Percentiles rank a stretch among this genome's conserved stretches.
These are phyloP conservation scores for Ochromonas danica DNA, from an alignment of 108 stramenopile species.

Conservation along the genomic window DNA sequence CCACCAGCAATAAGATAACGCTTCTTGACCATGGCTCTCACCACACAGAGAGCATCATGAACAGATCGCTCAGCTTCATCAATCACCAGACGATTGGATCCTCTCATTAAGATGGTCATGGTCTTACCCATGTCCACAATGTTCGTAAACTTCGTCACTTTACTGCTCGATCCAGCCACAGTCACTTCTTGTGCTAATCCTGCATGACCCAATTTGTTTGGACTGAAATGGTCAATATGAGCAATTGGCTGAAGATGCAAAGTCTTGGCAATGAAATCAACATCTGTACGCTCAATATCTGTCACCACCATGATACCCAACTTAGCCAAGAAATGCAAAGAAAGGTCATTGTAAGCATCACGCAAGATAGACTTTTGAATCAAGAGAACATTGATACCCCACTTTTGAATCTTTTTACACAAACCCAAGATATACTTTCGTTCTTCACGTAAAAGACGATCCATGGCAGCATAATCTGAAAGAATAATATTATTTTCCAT, in stretches of 20 bases:
- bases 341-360: constrained; percentile 98
- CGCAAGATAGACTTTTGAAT: constrained; percentile 96
- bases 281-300: constrained; percentile 89
- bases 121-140: constrained; percentile 80
- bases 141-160: constrained; percentile 95
- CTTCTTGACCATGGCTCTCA: constrained; percentile 91
- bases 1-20: constrained; percentile 94
- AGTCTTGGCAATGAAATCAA: constrained; percentile 92
- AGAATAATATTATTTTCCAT: constrained; percentile 99
- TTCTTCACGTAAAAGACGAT: constrained; percentile 95
- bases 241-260: constrained; percentile 89
- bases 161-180: constrained; percentile 81
- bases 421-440: constrained; percentile 88
- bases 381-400: constrained; percentile 92
- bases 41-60: constrained; percentile 99
- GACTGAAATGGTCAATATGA: constrained; percentile 82
- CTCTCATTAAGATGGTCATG: constrained; percentile 89
- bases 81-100: constrained; percentile 93
- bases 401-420: constrained; percentile 97
- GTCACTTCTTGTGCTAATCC: constrained; percentile 85
- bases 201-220: constrained; percentile 83
- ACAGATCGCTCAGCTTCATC: constrained; percentile 95
- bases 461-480: constrained; percentile 97
- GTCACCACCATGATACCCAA: constrained; percentile 98
- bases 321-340: constrained; percentile 89